A percentile compares a stretch with the other conserved stretches of the same genome.
Conservation (phyloP, 73 alveolate species). For the Diophrys sp. region DNA sequence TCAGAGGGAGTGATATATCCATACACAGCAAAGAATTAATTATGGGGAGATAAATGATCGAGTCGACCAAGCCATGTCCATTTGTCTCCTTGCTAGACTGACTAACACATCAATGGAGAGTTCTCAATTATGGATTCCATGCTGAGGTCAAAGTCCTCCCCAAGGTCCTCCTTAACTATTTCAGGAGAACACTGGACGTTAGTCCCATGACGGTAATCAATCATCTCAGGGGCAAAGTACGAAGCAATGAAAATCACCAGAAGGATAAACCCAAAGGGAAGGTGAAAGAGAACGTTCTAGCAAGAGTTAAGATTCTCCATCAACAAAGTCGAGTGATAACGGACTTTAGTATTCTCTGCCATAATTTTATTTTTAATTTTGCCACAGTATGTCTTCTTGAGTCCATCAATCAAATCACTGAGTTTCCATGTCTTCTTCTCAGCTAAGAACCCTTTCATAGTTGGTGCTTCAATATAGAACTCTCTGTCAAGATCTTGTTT, state of each 20-base stretch:
- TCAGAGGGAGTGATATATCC: neutral
- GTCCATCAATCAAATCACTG: constrained; percentile 68
- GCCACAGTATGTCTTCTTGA: constrained; percentile 77
- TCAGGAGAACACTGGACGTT: neutral
- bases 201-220: neutral
- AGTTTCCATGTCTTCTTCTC: constrained; percentile 71
- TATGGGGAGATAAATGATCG: neutral
- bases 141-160: neutral
- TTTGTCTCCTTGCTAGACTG: neutral
- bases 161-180: neutral
- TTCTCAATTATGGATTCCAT: neutral
- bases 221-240: neutral
- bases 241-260: neutral
- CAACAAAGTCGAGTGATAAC: neutral
- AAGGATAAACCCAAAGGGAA: neutral
- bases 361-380: no score
- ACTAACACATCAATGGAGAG: neutral
- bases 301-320: neutral
- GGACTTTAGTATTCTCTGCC: no score
- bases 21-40: neutral
- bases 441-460: constrained; percentile 48
- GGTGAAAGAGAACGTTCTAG: neutral
- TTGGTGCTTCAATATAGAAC: constrained; percentile 59
- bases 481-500: constrained; percentile 76
- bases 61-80: neutral